Evolutionary conservation across 805 yeast species (phyloP).

Genomic region (Starmerella geochares): DNA sequence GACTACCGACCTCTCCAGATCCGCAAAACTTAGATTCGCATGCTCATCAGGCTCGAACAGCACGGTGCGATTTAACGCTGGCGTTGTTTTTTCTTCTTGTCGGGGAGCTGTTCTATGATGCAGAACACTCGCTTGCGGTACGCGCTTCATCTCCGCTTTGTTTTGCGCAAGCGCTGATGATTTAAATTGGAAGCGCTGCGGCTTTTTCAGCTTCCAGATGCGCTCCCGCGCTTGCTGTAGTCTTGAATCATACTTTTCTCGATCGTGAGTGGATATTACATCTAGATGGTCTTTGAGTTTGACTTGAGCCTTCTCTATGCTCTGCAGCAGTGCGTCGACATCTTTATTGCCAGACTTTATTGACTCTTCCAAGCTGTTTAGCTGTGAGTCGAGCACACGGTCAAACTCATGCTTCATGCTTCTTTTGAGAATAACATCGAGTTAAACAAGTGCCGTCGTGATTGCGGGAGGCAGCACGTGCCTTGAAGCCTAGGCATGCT

Average conservation of each 20-base stretch:
- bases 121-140: background rate
- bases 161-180: background rate
- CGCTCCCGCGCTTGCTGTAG: conserved; percentile 4
- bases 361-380: background rate
- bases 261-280: conserved; percentile 6
- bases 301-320: background rate
- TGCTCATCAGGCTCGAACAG: background rate
- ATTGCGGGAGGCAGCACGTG: no score
- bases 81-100: background rate
- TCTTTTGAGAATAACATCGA: background rate
- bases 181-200: conserved; percentile 15
- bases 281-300: background rate
- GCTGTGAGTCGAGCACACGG: background rate
- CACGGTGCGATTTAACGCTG: background rate
- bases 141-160: background rate
- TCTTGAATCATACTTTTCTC: conserved; percentile 8
- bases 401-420: background rate
- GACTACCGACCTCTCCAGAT: conserved; percentile 21
- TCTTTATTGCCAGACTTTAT: background rate
- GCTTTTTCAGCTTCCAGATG: conserved; percentile 7
- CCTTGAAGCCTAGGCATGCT: no score
- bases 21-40: conserved; percentile 14
- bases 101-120: background rate
- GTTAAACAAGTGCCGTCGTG: no score
- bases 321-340: background rate